A percentile compares a stretch with the other conserved stretches of the same genome.
These are phyloP conservation scores for Elongisporangium anandrum DNA, from an alignment of 352 stramenopile genomes.

Conservation along the genomic window DNA sequence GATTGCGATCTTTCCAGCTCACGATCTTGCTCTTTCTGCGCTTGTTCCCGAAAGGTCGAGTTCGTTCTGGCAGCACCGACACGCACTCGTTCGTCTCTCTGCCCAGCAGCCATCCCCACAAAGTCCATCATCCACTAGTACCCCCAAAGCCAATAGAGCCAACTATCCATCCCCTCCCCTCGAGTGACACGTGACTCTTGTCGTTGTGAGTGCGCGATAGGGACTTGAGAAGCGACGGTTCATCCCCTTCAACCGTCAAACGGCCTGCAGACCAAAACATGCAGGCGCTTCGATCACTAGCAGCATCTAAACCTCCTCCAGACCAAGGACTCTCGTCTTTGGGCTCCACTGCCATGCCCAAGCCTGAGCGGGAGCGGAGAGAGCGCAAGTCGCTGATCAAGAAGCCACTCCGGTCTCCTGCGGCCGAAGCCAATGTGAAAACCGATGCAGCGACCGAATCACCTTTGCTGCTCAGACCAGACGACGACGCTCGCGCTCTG, in stretches of 20 bases:
- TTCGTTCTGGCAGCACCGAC: conserved; percentile 55
- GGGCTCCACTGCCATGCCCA: background rate
- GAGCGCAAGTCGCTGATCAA: conserved; percentile 16
- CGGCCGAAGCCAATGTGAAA: background rate
- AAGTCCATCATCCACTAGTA: conserved; percentile 2
- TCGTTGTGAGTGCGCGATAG: background rate
- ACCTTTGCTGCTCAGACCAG: conserved; percentile 23
- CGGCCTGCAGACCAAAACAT: background rate
- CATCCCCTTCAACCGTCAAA: background rate
- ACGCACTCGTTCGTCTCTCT: conserved; percentile 61
- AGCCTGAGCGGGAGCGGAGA: background rate
- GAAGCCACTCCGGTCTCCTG: conserved; percentile 4
- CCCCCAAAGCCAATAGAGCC: background rate
- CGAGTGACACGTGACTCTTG: background rate
- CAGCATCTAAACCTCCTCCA: background rate
- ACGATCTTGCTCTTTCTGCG: conserved; percentile 1
- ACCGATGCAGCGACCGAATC: conserved; percentile 27
- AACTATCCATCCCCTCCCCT: background rate
- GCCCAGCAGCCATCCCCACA: conserved; percentile 39
- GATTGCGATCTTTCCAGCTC: background rate
- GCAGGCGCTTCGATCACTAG: background rate
- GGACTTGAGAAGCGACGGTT: background rate
- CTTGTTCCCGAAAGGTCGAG: conserved; percentile 36
- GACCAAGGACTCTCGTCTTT: background rate
- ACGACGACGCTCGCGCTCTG: conserved; percentile 5